These are phyloP conservation scores for Globisporangium cylindrosporum DNA, from an alignment of 352 stramenopile species.

Conservation along the genomic window DNA sequence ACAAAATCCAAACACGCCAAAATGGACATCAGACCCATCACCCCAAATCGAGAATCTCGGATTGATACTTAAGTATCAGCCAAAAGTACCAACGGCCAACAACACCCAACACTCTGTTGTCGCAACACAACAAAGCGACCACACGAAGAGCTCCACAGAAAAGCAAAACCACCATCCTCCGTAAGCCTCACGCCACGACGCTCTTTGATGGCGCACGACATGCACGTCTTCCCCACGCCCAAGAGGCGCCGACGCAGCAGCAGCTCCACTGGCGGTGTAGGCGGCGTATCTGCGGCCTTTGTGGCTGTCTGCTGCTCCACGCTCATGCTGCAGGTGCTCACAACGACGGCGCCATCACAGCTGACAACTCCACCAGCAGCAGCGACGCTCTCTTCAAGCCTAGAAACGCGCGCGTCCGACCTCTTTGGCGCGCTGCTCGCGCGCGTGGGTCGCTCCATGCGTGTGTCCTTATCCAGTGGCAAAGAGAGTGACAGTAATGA, in stretches of 20 bases:
- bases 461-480: conserved; percentile 24
- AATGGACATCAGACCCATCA: neutral
- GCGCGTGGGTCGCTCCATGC: conserved; percentile 3
- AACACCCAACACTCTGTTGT: neutral
- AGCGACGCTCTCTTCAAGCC: neutral
- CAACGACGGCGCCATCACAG: neutral
- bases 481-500: conserved; percentile 21
- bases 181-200: neutral
- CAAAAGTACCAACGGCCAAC: neutral
- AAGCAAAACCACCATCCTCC: neutral
- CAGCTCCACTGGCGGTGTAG: neutral
- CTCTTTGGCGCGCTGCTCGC: conserved; percentile 10
- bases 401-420: neutral
- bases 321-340: conserved; percentile 19
- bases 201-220: conserved; percentile 4
- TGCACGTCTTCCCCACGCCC: conserved; percentile 4
- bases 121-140: neutral
- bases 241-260: conserved; percentile 4
- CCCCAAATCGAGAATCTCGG: neutral
- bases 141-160: neutral
- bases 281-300: conserved; percentile 13
- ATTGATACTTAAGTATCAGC: neutral
- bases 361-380: neutral
- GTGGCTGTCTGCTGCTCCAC: conserved; percentile 20
- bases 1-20: neutral